A percentile compares a stretch with the other conserved stretches of the same genome.
Evolutionary conservation across 108 stramenopile species (phyloP).

Genomic region (Poteriospumella lacustris): DNA sequence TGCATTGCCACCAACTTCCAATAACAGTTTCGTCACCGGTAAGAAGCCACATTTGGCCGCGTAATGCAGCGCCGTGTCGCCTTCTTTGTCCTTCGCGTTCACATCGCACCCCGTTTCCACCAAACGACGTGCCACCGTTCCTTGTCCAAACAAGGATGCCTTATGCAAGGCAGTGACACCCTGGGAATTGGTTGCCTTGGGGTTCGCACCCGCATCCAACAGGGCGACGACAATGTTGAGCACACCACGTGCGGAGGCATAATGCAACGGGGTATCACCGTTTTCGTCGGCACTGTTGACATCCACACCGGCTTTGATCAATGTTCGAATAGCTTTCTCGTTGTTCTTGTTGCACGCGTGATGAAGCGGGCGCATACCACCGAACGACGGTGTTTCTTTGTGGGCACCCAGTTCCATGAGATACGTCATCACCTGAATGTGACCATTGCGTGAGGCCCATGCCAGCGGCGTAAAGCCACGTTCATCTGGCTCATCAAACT

Average conservation of each 20-base stretch:
- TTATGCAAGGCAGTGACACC: conserved; percentile 28
- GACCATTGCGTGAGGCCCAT: conserved; percentile 35
- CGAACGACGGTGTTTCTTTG: conserved; percentile 31
- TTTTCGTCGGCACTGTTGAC: conserved; percentile 40
- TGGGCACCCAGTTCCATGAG: conserved; percentile 29
- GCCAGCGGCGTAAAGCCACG: conserved; percentile 32
- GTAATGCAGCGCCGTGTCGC: conserved; percentile 28
- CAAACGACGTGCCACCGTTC: conserved; percentile 25
- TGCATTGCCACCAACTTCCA: neutral
- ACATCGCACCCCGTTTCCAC: conserved; percentile 29
- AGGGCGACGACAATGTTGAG: conserved; percentile 32
- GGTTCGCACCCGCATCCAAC: conserved; percentile 28
- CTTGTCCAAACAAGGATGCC: conserved; percentile 32
- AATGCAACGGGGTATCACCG: conserved; percentile 36
- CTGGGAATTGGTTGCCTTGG: conserved; percentile 22
- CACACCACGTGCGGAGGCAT: conserved; percentile 34
- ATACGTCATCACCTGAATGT: conserved; percentile 22
- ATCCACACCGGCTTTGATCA: conserved; percentile 14
- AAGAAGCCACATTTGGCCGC: conserved; percentile 18
- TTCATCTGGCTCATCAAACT: conserved; percentile 27
- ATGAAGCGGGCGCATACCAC: conserved; percentile 38
- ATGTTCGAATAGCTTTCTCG: conserved; percentile 20
- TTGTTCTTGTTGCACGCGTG: conserved; percentile 39
- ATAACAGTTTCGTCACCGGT: neutral
- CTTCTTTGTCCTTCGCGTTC: conserved; percentile 28